Conservation (phyloP, 345 rosid species). For the Ailanthus altissimus region DNA sequence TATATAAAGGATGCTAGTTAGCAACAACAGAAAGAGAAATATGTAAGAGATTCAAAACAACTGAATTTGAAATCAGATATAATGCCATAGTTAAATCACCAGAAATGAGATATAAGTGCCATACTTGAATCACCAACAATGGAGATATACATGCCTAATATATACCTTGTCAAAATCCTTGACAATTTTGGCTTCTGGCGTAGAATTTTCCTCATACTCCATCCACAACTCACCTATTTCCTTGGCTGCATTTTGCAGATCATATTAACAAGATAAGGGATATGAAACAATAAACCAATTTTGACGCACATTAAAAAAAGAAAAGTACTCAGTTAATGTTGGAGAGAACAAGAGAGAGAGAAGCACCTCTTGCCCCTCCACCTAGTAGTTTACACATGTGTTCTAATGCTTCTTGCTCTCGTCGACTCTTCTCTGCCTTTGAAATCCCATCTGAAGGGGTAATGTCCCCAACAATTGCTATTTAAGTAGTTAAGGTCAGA, state of each 20-base stretch:
- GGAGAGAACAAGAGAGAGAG: neutral
- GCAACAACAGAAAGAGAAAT: neutral
- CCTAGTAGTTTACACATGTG: conserved; percentile 94
- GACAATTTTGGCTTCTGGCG: conserved; percentile 93
- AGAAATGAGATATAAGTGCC: neutral
- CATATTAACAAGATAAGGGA: neutral
- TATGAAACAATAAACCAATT: neutral
- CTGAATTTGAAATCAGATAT: neutral
- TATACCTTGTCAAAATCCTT: conserved; percentile 92
- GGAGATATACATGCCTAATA: neutral
- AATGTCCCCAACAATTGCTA: conserved; percentile 96
- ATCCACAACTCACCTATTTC: conserved; percentile 77
- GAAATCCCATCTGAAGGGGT: conserved; percentile 85
- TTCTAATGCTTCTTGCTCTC: conserved; percentile 81
- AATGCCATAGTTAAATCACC: neutral
- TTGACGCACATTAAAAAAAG: neutral
- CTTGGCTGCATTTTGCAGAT: conserved; percentile 50
- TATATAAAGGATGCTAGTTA: neutral
- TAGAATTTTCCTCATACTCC: conserved; percentile 87
- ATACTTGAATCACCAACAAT: neutral
- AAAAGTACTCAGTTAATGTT: neutral
- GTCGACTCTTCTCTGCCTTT: conserved; percentile 83
- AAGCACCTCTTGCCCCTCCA: conserved; percentile 71
- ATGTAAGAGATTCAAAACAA: neutral
- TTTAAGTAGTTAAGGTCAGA: conserved; percentile 26